Base-by-base conservation (phyloP, 768 basidiomycete genomes). In the Podaxis sp. region DNA sequence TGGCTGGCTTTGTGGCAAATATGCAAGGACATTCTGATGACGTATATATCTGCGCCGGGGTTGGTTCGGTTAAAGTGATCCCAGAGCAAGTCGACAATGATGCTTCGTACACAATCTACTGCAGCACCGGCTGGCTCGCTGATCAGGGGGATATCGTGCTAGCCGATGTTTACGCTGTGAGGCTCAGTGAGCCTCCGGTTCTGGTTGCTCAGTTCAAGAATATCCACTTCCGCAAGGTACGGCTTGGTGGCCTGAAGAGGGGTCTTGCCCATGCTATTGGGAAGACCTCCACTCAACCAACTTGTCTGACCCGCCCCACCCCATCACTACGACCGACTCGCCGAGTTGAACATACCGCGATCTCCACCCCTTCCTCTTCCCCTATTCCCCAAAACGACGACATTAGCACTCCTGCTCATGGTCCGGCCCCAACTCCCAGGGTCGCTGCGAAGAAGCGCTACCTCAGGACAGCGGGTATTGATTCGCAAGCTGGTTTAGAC, bases 1-100 rank as follows among this genome's bases (percentile, higher is more conserved):
- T 82, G 38, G 83, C 88, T 0, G 90, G 90, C 2, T 89, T 91
- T 70, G 72, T 90, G 36, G 79, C 83, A 25, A 91, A 91, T 69
- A 68, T 84, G 66, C 79, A 77, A 42, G 82, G 79, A 6, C 70
- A 73, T 9, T 57, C 74, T 25, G 73, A 81, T 27, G 81, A 88
- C 56, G 85, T 79, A 1, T 87, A 82, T 68, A 86, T 91, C 57
- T 91, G 89, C 74, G 79, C 72, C 28, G 76, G 79, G 23, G 74
- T 89, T 32, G 81, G 76, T 14, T 66, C 74, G 4, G 73, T 87
- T 44, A 77, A 78, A 58, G 66, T 84, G 4, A 65, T 88, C 1
- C 74, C 81, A 1, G 68, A 75, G 16, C 63, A 74, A 1, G 61
- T 86, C 40, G 75, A 79, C 62, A 69, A 75, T 25, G 68, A 74